Base-by-base conservation (phyloP, 257 asterid genomes). In the Solanum dulcamara region DNA sequence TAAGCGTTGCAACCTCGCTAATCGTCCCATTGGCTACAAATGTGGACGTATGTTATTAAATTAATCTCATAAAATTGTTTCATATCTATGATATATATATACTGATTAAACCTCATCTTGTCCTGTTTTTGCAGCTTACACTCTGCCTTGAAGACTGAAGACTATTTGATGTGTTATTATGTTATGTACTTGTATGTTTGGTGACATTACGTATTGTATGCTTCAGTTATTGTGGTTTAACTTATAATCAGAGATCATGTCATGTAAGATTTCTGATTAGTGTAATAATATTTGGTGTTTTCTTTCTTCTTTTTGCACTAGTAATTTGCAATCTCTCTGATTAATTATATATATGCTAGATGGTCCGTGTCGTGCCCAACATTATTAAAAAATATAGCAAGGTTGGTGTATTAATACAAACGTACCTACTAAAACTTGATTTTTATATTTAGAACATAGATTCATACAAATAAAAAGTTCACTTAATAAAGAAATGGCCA, bases 11-110 rank as follows among this genome's bases (percentile, higher is more conserved):
- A 90, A 94, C 89, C 74, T 94, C 26, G 91, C 87, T 51, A 89
- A 92, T 80, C 94, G 98, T 88, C 98, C 96, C 0, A 66, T 94
- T 0, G 98, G 98, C 40, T 92, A 89, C 90, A 94, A 95, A 85
- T 95, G 98, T 87, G 98, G 96, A 71, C 86, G 98, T 68, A 33
- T 18, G 46, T 68, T 68, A 1, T 68, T 33, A 68, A 68, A 0
- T 17, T 2, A 68, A 0, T 17, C 3, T 67, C 8, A 22, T 67
- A 22, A 37, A 20, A 1, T 22, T 17, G 7, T 4, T 35, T 18
- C 18, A 8, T 35, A 35, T 68, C 6, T 35, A 1, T 70, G 24
- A 3, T 2, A 20, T 30, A 66, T 17, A 3, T 67, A 67, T 28
- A 30, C 77, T 70, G 38, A 22, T 4, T 3, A 10, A 68, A 68